Evolutionary conservation across 2,329 filamentous ascomycete genomes (phyloP).

Genomic region (Fusarium nanum): DNA sequence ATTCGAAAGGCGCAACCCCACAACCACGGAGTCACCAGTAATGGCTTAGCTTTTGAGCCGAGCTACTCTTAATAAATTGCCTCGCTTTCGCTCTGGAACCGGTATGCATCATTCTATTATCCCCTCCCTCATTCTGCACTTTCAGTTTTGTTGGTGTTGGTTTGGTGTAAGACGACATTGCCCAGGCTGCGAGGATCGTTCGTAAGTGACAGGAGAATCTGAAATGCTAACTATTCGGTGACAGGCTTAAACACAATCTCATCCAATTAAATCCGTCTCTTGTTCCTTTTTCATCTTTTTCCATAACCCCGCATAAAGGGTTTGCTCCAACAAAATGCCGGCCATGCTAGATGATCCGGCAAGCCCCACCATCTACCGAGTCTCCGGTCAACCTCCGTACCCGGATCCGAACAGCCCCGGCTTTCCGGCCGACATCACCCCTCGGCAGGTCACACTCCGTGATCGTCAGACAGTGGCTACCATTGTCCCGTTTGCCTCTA

Average conservation of each 20-base stretch:
- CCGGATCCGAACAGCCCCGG: conserved; percentile 70
- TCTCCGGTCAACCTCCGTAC: conserved; percentile 73
- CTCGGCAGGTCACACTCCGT: conserved; percentile 82
- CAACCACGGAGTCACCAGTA: conserved; percentile 27
- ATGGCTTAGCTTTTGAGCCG: conserved; percentile 35
- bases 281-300: background rate
- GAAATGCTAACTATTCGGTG: conserved; percentile 17
- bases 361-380: conserved; percentile 75
- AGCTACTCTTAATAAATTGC: conserved; percentile 32
- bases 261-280: conserved; percentile 21
- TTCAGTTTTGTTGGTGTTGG: conserved; percentile 23
- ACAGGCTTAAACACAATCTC: conserved; percentile 2
- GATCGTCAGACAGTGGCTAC: conserved; percentile 88
- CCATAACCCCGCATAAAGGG: conserved; percentile 15
- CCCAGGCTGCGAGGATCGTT: conserved; percentile 3
- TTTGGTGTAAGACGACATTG: conserved; percentile 32
- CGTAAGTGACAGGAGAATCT: conserved; percentile 8
- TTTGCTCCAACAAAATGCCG: conserved; percentile 67
- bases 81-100: conserved; percentile 15
- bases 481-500: conserved; percentile 83
- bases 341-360: conserved; percentile 83
- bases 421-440: conserved; percentile 75
- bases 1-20: conserved; percentile 19
- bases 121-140: conserved; percentile 11
- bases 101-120: conserved; percentile 34